Evolutionary conservation across 371 early-diverging fungal species (phyloP), one percentile per base, ranked within the genome.

Genomic region (Apophysomyces ossiformis): DNA sequence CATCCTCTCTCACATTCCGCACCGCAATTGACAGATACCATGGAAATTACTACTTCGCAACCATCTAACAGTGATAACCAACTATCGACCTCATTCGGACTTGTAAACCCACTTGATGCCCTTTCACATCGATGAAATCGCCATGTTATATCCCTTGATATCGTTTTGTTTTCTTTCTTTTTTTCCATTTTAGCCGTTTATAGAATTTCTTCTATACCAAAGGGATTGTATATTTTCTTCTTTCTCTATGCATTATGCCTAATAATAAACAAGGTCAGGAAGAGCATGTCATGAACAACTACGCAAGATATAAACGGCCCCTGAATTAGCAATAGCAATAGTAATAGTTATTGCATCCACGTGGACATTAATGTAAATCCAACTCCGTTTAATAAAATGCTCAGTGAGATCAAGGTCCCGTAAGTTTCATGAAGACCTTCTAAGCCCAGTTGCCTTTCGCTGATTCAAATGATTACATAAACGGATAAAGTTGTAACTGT

Each of bases 21-120:
- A 37, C 38, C 59, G 7, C 58, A 58, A 46, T 38, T 65, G 18
- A 46, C 21, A 7, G 54, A 50, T 21, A 21, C 44, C 2, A 57
- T 65, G n/a, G 66, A 65, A 47, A 50, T 38, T 11, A 54, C 66
- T 9, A 60, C 66, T 26, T 45, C 68, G 64, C 63, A 50, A 35
- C 66, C 66, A 5, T 35, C 64, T n/a, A n/a, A 50, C 21, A 26
- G 21, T 26, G 21, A 50, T 21, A 21, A 21, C 54, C 54, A 50
- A 21, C 5, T 26, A 50, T 50, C 54, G 16, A 9, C 54, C 1
- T 21, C n/a, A n/a, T 50, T 50, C 21, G 54, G 54, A n/a, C 21
- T 50, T 16, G 54, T 50, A n/a, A 50, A 50, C 21, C 54, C 54
- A 50, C 54, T 50, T 50, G 54, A 50, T 50, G 54, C 54, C 7